Base-by-base conservation (phyloP, 768 basidiomycete genomes). In the Solioccasus polychromus region DNA sequence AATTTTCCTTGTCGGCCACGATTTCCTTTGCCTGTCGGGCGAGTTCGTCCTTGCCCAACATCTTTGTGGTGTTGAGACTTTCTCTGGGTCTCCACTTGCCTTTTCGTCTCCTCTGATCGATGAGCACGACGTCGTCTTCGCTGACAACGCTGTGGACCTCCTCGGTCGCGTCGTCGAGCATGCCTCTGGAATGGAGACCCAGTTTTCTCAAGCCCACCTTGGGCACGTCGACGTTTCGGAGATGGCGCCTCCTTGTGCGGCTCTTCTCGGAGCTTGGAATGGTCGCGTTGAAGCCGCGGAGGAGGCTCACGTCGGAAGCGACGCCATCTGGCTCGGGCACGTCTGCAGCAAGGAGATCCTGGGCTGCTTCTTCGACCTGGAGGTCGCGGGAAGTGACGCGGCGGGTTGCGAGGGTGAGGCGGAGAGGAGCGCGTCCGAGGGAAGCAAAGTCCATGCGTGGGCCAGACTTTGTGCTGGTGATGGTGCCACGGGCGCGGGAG, bases 271-370 rank as follows among this genome's bases (percentile, higher is more conserved):
- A 80, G 60, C 87, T 88, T 11, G 95, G 95, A 34, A 96, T 88
- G 2, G 95, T 97, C 15, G 95, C 95, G 58, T 90, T 87, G 67
- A 97, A 98, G 0, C 95, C 95, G 35, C 86, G 81, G 32, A 96
- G 70, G 26, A 98, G 73, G 57, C 88, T 90, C 40, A 93, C 83
- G 57, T 81, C 78, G 14, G 77, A 75, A 5, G 85, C 84, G 24
- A 85, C 73, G 30, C 82, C 85, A 12, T 80, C 79, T 14, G 79
- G 78, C 54, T 90, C 88, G 3, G 89, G 89, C 2, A 92, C 77
- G 25, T 86, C 82, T 5, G 73, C 75, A 14, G 73, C 69, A 29
- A 92, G 77, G 9, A 92, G 69, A 61, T 90, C 87, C 20, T 86
- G 82, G 6, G 86, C 82, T 5, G 84, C 88, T 68, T 92, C 90